Evolutionary conservation across 495 filamentous ascomycete genomes (phyloP).

Genomic region (Podospora didyma): DNA sequence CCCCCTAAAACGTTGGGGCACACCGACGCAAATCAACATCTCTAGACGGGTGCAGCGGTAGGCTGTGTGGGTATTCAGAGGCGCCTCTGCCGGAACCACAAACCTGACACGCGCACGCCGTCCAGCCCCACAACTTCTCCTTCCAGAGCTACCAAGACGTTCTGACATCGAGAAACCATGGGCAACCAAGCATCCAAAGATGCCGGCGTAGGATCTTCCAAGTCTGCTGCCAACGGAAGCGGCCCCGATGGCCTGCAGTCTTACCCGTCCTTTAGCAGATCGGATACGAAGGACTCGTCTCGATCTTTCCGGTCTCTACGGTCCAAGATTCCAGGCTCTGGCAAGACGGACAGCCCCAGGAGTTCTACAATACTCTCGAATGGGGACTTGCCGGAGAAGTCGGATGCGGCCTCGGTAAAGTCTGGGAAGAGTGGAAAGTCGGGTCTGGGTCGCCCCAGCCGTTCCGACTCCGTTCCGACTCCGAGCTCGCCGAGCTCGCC

Average conservation of each 20-base stretch:
- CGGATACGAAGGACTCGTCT: constrained; percentile 91
- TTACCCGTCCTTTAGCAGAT: constrained; percentile 87
- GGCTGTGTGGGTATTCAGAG: constrained; percentile 40
- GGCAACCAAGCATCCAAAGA: constrained; percentile 89
- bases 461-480: constrained; percentile 35
- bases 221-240: constrained; percentile 30
- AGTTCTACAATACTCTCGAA: constrained; percentile 62
- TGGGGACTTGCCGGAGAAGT: constrained; percentile 61
- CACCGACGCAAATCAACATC: constrained; percentile 11
- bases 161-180: constrained; percentile 54
- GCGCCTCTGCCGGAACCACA: constrained; percentile 33
- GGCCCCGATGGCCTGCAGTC: constrained; percentile 55
- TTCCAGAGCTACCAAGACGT: constrained; percentile 21
- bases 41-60: constrained; percentile 40
- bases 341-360: constrained; percentile 72
- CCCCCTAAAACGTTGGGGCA: constrained; percentile 36
- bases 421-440: constrained; percentile 58
- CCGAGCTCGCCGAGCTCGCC: constrained; percentile 45
- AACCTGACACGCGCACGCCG: constrained; percentile 38
- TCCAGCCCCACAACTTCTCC: constrained; percentile 30
- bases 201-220: constrained; percentile 43
- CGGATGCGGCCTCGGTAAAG: constrained; percentile 69
- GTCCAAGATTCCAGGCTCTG: constrained; percentile 57
- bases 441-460: constrained; percentile 36
- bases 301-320: constrained; percentile 79